Evolutionary conservation across 768 basidiomycete genomes (phyloP), one percentile per base, ranked within the genome.

Genomic region (Lentinula edodes): DNA sequence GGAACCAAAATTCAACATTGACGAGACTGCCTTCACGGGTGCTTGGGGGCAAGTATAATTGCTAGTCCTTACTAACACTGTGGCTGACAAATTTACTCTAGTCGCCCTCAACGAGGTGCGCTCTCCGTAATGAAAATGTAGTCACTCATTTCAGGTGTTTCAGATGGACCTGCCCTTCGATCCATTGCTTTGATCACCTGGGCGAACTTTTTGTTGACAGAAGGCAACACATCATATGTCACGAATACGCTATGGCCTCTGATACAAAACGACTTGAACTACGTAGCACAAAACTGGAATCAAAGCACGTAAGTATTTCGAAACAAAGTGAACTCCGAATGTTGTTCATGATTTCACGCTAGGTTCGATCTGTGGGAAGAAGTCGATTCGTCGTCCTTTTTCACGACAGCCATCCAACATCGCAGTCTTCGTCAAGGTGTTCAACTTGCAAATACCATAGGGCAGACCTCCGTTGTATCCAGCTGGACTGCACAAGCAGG

Each of bases 281-380:
- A 92, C 69, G 83, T 90, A 55, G 73, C 81, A n/a, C 67, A 64
- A 28, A 77, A 78, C 67, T 93, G 91, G 91, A 91, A 91, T 67
- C 74, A 77, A 63, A 74, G 87, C 10, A 83, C 82, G 76, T 88
- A 72, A 46, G 79, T 69, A 51, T 55, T 43, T 51, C 64, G 16
- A 36, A 8, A 28, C 28, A 28, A 0, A 28, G 28, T 28, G 28
- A 28, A 28, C 28, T 0, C 12, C 38, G n/a, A n/a, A 5, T 38
- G 60, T 10, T 52, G 62, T 52, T 34, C 39, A 35, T 34, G n/a
- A 8, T 51, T 52, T 6, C 45, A 8, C 3, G 28, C 3, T n/a
- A 86, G 85, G 4, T 89, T 86, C 68, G 89, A 91, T 69, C 76
- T 90, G 0, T 91, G 89, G 88, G 88, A 90, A 69, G 88, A 91